Evolutionary conservation across 768 basidiomycete species (phyloP).

Genomic region (Tulasnella sp.): DNA sequence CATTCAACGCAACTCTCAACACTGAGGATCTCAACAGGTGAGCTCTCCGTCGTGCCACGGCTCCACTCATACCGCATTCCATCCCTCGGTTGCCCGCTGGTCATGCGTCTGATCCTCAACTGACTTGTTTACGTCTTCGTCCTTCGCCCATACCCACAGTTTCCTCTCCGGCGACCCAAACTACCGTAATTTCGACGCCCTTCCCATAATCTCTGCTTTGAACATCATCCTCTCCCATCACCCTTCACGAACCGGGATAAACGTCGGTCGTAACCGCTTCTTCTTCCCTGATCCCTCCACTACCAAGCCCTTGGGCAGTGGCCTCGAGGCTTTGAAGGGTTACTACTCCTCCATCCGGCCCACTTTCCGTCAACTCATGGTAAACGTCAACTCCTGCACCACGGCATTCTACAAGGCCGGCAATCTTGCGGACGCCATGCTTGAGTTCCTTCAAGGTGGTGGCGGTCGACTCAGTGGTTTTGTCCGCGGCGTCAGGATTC

Average conservation of each 20-base stretch:
- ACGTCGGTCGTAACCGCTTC: constrained; percentile 55
- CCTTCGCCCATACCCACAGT: constrained; percentile 25
- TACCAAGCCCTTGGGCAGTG: constrained; percentile 33
- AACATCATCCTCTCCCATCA: constrained; percentile 49
- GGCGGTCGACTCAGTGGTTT: constrained; percentile 33
- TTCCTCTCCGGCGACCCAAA: constrained; percentile 44
- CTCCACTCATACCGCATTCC: too few relatives aligned
- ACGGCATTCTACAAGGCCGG: constrained; percentile 38
- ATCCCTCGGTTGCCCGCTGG: too few relatives aligned
- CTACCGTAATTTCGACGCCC: constrained; percentile 43
- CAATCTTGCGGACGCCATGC: constrained; percentile 48
- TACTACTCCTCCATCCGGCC: constrained; percentile 34
- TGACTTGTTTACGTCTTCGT: constrained; percentile 12
- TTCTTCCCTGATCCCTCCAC: constrained; percentile 38
- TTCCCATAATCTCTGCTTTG: constrained; percentile 47
- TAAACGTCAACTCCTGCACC: constrained; percentile 42
- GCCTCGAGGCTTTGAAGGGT: constrained; percentile 48
- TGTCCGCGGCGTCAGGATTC: constrained; percentile 51
- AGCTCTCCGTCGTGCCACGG: constrained; percentile 12
- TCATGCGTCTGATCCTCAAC: background rate
- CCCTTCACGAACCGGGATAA: constrained; percentile 38
- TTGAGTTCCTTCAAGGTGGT: constrained; percentile 34
- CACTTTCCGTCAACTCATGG: constrained; percentile 38
- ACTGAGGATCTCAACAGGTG: constrained; percentile 33
- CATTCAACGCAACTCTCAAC: constrained; percentile 34